phyloP scores from a whole-genome alignment of 208 protist species.

The Wallacemonas sp. region DNA sequence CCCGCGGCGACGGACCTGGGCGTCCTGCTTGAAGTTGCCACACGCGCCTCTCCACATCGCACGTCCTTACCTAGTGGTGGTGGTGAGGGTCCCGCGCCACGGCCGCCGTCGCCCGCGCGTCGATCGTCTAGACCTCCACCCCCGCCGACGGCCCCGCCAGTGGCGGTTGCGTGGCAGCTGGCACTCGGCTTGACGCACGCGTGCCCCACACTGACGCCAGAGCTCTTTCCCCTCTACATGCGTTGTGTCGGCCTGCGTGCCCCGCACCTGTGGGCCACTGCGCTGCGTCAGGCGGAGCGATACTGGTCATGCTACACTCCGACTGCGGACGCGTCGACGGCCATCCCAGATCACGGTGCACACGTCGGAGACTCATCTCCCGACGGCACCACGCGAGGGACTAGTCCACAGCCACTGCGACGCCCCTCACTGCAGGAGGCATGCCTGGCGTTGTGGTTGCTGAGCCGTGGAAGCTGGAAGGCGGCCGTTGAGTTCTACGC shows the following conservation, averaged over 20 bases:
- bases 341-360: too few relatives aligned
- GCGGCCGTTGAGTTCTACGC: conserved; percentile 24
- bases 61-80: too few relatives aligned
- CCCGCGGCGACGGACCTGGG: background rate
- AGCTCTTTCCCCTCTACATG: conserved; percentile 37
- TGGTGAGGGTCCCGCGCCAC: conserved; percentile 1
- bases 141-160: conserved; percentile 6
- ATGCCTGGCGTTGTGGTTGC: conserved; percentile 36
- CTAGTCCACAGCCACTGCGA: too few relatives aligned
- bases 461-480: conserved; percentile 46
- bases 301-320: too few relatives aligned
- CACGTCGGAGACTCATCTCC: too few relatives aligned
- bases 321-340: too few relatives aligned
- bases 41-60: background rate
- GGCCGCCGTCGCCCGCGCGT: background rate
- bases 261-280: conserved; percentile 38
- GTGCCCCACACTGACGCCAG: conserved; percentile 28
- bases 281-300: conserved; percentile 22
- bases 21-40: background rate
- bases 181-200: conserved; percentile 26
- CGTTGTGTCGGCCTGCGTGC: conserved; percentile 49
- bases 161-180: conserved; percentile 31
- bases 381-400: too few relatives aligned
- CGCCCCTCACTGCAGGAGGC: conserved; percentile 3
- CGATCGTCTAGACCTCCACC: background rate